Evolutionary conservation across 2,329 filamentous ascomycete species (phyloP).

Genomic region (Nothopassalora personata): DNA sequence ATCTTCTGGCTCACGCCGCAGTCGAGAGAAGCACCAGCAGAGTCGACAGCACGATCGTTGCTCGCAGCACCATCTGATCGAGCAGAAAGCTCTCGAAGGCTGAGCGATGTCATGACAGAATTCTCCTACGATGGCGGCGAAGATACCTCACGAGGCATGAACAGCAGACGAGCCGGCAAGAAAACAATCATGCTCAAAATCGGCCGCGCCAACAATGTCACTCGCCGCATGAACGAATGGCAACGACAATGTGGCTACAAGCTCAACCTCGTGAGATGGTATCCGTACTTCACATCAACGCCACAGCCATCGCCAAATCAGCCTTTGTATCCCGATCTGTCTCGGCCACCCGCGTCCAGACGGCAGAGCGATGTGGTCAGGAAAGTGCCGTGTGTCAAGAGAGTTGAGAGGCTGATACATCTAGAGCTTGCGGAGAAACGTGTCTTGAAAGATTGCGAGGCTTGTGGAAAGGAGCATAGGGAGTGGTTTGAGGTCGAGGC

Average conservation of each 20-base stretch:
- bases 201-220: slow-evolving; percentile 71
- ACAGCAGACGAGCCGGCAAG: neutral
- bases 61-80: slow-evolving; percentile 23
- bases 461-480: slow-evolving; percentile 77
- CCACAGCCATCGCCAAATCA: slow-evolving; percentile 19
- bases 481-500: slow-evolving; percentile 95
- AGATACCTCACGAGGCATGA: neutral
- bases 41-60: slow-evolving; percentile 32
- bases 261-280: slow-evolving; percentile 81
- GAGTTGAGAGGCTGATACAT: slow-evolving; percentile 85
- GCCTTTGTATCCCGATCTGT: slow-evolving; percentile 28
- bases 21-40: slow-evolving; percentile 50
- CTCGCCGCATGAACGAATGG: slow-evolving; percentile 89
- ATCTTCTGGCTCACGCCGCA: slow-evolving; percentile 90
- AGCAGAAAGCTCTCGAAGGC: slow-evolving; percentile 16
- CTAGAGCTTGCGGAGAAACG: slow-evolving; percentile 66
- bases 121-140: slow-evolving; percentile 24
- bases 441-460: slow-evolving; percentile 61
- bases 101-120: slow-evolving; percentile 34
- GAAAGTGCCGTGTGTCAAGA: slow-evolving; percentile 79
- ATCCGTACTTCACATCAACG: slow-evolving; percentile 62
- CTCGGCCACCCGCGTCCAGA: slow-evolving; percentile 18
- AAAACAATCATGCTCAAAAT: slow-evolving; percentile 65
- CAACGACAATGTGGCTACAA: slow-evolving; percentile 86
- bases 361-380: slow-evolving; percentile 37